Conservation (phyloP, 2,329 filamentous ascomycete genomes). For the Bipolaris oryzae region DNA sequence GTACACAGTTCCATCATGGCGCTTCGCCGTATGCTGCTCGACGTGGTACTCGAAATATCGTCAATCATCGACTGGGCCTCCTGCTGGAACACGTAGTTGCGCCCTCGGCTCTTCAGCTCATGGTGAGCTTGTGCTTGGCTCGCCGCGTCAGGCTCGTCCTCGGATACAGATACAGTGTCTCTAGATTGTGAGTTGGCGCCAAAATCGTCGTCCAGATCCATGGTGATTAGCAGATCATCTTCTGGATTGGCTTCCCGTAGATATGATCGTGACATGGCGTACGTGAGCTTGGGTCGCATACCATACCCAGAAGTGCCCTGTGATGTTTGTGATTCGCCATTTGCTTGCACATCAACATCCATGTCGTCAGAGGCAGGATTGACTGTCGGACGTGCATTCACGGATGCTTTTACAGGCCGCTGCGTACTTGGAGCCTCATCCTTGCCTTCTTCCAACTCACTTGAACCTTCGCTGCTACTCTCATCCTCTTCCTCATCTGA, state of each 20-base stretch:
- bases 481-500: conserved; percentile 34
- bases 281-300: conserved; percentile 58
- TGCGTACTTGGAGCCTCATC: neutral
- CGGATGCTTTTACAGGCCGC: neutral
- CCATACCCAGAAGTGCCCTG: conserved; percentile 26
- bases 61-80: conserved; percentile 63
- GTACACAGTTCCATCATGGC: conserved; percentile 62
- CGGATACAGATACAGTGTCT: conserved; percentile 35
- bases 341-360: conserved; percentile 26
- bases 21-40: conserved; percentile 55
- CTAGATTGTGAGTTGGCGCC: conserved; percentile 23
- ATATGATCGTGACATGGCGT: conserved; percentile 65
- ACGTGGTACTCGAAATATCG: conserved; percentile 59
- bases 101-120: conserved; percentile 65
- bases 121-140: conserved; percentile 63
- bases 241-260: conserved; percentile 59
- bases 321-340: conserved; percentile 36
- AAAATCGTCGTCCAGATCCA: conserved; percentile 38
- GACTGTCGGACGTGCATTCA: neutral
- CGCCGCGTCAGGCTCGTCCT: conserved; percentile 51
- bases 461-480: conserved; percentile 33
- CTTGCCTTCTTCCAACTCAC: conserved; percentile 7
- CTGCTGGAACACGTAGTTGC: conserved; percentile 62
- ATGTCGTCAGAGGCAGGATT: conserved; percentile 18
- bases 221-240: conserved; percentile 45